Conservation (phyloP, 2,329 filamentous ascomycete species). For the Exophiala mesophila region DNA sequence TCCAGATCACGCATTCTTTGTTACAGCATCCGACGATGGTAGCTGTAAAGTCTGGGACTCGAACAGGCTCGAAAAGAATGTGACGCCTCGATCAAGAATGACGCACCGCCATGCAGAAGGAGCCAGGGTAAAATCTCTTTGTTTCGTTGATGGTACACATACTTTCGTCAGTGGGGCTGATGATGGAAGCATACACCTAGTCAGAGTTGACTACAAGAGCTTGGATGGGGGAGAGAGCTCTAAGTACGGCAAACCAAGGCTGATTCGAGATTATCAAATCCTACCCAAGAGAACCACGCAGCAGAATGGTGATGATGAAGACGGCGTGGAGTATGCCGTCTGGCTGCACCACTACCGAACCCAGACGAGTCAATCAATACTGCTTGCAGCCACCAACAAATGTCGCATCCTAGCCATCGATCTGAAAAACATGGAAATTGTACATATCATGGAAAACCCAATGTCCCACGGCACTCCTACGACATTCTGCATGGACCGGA, state of each 20-base stretch:
- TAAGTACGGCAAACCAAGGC: slow-evolving; percentile 71
- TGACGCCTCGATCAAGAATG: slow-evolving; percentile 79
- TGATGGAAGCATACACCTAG: slow-evolving; percentile 84
- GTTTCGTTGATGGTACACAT: slow-evolving; percentile 90
- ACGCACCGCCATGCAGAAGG: slow-evolving; percentile 71
- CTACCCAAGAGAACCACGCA: slow-evolving; percentile 52
- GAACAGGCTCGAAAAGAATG: slow-evolving; percentile 80
- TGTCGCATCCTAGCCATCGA: slow-evolving; percentile 82
- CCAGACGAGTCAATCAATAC: slow-evolving; percentile 67
- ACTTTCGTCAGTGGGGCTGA: slow-evolving; percentile 86
- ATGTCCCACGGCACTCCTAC: slow-evolving; percentile 88
- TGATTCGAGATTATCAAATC: slow-evolving; percentile 77
- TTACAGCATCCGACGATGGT: slow-evolving; percentile 89
- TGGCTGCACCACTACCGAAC: slow-evolving; percentile 91
- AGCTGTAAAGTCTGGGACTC: slow-evolving; percentile 92
- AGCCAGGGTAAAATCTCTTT: slow-evolving; percentile 71
- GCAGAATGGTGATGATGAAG: slow-evolving; percentile 68
- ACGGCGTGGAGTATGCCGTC: slow-evolving; percentile 63
- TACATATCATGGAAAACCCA: slow-evolving; percentile 79
- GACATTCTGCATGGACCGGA: slow-evolving; percentile 82
- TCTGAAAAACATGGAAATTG: slow-evolving; percentile 73
- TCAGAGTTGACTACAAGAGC: slow-evolving; percentile 68
- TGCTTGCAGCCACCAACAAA: slow-evolving; percentile 80
- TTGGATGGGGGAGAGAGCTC: slow-evolving; percentile 52
- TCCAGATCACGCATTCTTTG: slow-evolving; percentile 89